These are phyloP conservation scores for Leishmania turanica DNA, from an alignment of 208 protist genomes.

Conservation along the genomic window DNA sequence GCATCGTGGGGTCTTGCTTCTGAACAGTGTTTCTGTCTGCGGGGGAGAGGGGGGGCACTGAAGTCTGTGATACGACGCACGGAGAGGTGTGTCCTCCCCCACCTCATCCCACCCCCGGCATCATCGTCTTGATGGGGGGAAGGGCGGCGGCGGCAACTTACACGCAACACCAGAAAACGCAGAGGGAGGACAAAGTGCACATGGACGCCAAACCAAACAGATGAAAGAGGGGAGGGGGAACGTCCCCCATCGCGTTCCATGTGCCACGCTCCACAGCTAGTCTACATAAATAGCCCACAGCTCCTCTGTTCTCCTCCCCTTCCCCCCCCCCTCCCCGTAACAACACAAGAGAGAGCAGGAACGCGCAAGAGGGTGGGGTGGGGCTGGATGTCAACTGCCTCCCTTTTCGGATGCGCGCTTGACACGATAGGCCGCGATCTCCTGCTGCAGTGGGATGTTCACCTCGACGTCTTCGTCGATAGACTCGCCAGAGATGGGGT, in stretches of 20 bases:
- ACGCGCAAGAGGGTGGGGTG: neutral
- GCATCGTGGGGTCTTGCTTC: too few species aligned
- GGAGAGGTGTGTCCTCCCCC: too few species aligned
- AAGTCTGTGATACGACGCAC: too few species aligned
- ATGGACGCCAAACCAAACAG: neutral
- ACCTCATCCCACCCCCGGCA: too few species aligned
- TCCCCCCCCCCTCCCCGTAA: neutral
- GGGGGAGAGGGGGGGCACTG: too few species aligned
- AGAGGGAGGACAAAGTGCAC: neutral
- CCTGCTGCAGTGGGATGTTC: conserved; percentile 74
- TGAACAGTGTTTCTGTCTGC: too few species aligned
- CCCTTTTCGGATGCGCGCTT: conserved; percentile 43
- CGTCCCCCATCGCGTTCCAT: neutral
- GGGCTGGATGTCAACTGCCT: neutral
- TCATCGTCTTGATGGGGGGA: neutral
- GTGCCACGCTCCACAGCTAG: neutral
- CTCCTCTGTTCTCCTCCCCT: neutral
- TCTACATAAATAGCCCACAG: neutral
- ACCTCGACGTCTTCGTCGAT: conserved; percentile 70
- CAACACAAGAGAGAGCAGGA: neutral
- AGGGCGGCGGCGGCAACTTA: neutral
- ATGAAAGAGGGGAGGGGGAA: neutral
- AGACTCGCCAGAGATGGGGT: conserved; percentile 76
- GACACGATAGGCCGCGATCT: conserved; percentile 82
- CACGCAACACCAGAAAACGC: neutral